A percentile compares a stretch with the other conserved stretches of the same genome.
These are phyloP conservation scores for Apiotrichum gamsii DNA, from an alignment of 1,284 basidiomycete genomes.

Conservation along the genomic window DNA sequence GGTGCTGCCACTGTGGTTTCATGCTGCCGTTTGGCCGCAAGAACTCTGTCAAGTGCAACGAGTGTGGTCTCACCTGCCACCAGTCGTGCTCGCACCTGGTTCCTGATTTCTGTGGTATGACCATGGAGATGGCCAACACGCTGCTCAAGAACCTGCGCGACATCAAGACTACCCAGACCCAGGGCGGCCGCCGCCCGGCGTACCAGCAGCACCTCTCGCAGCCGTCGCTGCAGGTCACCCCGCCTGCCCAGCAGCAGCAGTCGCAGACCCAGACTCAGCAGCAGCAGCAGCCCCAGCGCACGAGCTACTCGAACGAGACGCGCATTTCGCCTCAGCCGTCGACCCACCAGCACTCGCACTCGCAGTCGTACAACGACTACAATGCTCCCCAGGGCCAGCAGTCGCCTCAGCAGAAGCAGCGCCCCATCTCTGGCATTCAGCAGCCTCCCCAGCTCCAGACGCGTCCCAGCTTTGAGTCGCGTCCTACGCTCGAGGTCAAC, in stretches of 20 bases:
- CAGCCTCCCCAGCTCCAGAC: slow-evolving; percentile 50
- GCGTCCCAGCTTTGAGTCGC: slow-evolving; percentile 10
- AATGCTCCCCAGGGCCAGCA: slow-evolving; percentile 15
- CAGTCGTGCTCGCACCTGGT: slow-evolving; percentile 97
- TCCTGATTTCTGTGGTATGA: slow-evolving; percentile 99
- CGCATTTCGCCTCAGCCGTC: slow-evolving; percentile 51
- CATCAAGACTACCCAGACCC: slow-evolving; percentile 58
- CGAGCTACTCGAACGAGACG: slow-evolving; percentile 21
- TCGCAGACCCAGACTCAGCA: slow-evolving; percentile 11
- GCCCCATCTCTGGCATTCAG: slow-evolving; percentile 6
- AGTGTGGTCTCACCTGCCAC: slow-evolving; percentile 95
- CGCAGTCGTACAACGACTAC: slow-evolving; percentile 14
- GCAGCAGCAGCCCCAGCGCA: background rate
- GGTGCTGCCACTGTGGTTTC: slow-evolving; percentile 99
- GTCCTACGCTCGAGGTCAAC: slow-evolving; percentile 5
- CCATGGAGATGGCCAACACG: slow-evolving; percentile 97
- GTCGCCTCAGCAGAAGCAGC: slow-evolving; percentile 13
- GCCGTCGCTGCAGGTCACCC: slow-evolving; percentile 11
- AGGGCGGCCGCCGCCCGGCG: slow-evolving; percentile 29
- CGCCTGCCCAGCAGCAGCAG: slow-evolving; percentile 14
- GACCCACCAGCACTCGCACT: slow-evolving; percentile 34
- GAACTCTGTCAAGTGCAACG: slow-evolving; percentile 89
- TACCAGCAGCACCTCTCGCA: slow-evolving; percentile 5
- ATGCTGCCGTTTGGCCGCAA: slow-evolving; percentile 96
- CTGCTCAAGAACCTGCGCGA: slow-evolving; percentile 78